Evolutionary conservation across 306 rosid species (phyloP).

Genomic region (Aeschynomene evenia): DNA sequence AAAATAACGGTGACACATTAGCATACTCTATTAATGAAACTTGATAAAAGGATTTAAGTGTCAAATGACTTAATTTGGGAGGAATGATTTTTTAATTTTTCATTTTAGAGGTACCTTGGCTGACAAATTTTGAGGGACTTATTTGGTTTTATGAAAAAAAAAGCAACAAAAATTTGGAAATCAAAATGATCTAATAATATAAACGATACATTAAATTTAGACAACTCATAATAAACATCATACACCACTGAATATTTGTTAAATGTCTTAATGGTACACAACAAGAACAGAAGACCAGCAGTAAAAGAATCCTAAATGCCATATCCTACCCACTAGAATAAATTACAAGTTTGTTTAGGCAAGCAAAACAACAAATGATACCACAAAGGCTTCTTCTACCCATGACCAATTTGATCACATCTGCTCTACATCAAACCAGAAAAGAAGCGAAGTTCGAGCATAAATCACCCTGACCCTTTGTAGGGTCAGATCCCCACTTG

Average conservation of each 20-base stretch:
- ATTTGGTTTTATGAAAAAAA: too few species aligned
- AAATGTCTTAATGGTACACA: constrained; percentile 1
- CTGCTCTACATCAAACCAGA: constrained; percentile 93
- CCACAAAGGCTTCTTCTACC: constrained; percentile 8
- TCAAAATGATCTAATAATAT: background rate
- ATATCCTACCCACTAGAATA: constrained; percentile 18
- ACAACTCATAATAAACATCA: background rate
- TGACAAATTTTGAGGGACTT: too few species aligned
- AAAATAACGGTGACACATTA: too few species aligned
- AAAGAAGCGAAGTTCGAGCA: constrained; percentile 70
- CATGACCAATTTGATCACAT: constrained; percentile 28
- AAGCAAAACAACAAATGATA: constrained; percentile 23
- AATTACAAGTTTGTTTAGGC: constrained; percentile 4
- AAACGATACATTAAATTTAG: background rate
- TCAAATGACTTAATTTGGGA: too few species aligned
- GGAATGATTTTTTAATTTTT: too few species aligned
- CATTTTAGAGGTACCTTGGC: too few species aligned
- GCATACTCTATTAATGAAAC: too few species aligned
- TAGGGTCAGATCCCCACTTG: constrained; percentile 72
- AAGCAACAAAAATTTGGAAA: background rate
- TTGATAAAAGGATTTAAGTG: too few species aligned
- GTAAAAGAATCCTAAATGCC: constrained; percentile 31
- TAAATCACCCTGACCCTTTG: constrained; percentile 92
- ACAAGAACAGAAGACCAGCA: background rate
- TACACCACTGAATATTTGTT: background rate